Conservation (phyloP, 306 rosid genomes). For the Sphenostylis stenocarpa region DNA sequence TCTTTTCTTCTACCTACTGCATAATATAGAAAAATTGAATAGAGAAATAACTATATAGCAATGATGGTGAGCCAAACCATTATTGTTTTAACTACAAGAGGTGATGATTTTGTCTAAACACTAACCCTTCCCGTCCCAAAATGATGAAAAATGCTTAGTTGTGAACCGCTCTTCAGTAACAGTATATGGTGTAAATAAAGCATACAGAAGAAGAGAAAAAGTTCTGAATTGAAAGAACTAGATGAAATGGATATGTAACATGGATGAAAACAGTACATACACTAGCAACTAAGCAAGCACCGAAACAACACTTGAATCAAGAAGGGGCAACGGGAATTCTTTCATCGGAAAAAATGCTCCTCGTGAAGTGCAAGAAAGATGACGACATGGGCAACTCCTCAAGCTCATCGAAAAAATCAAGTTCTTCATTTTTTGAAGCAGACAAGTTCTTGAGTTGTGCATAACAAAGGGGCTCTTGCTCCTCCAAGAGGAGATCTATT, state of each 20-base stretch:
- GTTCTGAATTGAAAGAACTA: slow-evolving; percentile 22
- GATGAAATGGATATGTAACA: slow-evolving; percentile 12
- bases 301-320: slow-evolving; percentile 49
- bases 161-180: slow-evolving; percentile 5
- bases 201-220: not conserved
- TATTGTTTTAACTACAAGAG: not conserved
- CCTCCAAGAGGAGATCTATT: slow-evolving; percentile 46
- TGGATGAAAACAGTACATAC: slow-evolving; percentile 32
- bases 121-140: slow-evolving; percentile 1
- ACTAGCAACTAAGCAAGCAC: slow-evolving; percentile 35
- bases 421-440: slow-evolving; percentile 53
- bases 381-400: slow-evolving; percentile 84
- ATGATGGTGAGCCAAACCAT: not conserved
- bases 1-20: not conserved
- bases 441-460: slow-evolving; percentile 49
- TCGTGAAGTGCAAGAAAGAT: slow-evolving; percentile 60
- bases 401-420: slow-evolving; percentile 86
- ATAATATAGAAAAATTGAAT: not conserved
- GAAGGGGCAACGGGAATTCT: slow-evolving; percentile 77
- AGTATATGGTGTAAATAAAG: not conserved
- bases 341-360: slow-evolving; percentile 61
- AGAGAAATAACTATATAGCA: not conserved
- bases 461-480: slow-evolving; percentile 53
- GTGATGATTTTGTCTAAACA: not conserved
- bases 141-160: slow-evolving; percentile 33